Conservation (phyloP, 2,329 filamentous ascomycete genomes). For the Byssothecium circinans region DNA sequence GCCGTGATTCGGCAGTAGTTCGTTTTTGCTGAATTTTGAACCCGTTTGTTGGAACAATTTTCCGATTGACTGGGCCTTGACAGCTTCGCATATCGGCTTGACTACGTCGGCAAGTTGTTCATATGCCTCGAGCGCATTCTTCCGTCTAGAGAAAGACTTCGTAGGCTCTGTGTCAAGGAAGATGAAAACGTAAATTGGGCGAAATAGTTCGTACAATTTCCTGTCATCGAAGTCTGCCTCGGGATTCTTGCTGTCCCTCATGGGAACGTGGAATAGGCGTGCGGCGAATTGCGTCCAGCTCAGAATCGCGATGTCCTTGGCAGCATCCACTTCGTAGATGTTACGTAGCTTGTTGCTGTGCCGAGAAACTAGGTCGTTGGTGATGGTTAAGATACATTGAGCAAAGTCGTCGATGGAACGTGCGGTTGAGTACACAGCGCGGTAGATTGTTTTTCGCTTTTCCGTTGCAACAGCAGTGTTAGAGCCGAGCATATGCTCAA, state of each 20-base stretch:
- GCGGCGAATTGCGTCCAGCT: constrained; percentile 34
- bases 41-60: constrained; percentile 1
- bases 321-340: constrained; percentile 36
- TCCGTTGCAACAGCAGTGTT: constrained; percentile 14
- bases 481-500: constrained; percentile 23
- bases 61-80: constrained; percentile 4
- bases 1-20: constrained; percentile 5
- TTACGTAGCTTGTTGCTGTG: constrained; percentile 33
- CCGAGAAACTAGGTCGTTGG: constrained; percentile 30
- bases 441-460: constrained; percentile 13
- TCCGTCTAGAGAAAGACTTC: constrained; percentile 17
- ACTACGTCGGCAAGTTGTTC: constrained; percentile 4
- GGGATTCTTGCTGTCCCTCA: constrained; percentile 21
- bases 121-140: constrained; percentile 8
- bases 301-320: constrained; percentile 30
- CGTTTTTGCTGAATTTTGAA: constrained; percentile 1
- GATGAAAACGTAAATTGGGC: constrained; percentile 30
- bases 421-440: constrained; percentile 18
- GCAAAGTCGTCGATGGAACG: constrained; percentile 18
- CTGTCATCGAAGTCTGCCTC: constrained; percentile 21
- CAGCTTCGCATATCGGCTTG: constrained; percentile 3
- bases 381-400: constrained; percentile 21
- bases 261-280: constrained; percentile 28
- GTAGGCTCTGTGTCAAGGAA: constrained; percentile 32
- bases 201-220: constrained; percentile 28